Base-by-base conservation (phyloP, 2,329 filamentous ascomycete genomes). In the Aspergillus luchuensis region DNA sequence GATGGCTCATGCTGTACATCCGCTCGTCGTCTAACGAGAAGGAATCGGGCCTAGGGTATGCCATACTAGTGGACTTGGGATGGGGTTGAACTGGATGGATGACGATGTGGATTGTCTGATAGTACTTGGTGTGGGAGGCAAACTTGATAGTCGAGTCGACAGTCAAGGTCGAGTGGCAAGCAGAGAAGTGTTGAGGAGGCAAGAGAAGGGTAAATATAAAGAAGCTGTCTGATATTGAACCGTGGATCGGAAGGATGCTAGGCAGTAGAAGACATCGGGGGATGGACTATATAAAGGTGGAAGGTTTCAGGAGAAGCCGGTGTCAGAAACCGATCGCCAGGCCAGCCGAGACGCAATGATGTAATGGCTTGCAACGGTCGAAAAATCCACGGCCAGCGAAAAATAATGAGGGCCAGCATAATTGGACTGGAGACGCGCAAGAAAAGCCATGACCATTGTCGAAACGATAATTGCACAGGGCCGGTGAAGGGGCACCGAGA, bases 401-500 rank as follows among this genome's bases (percentile, higher is more conserved):
- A 15, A 33, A 50, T 15, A 19, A 36, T 36, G 33, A 36, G 33
- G 33, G 33, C 11, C 41, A 19, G 41, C 21, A 21, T 21, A 21
- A 17, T 45, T 17, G 41, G 41, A 45, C 41, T 21, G 21, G 41
- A 36, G 33, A 36, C 33, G 33, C 33, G 33, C 33, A 36, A 19
- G 19, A 39, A 50, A 23, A 57, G 33, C 45, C 45, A 43, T 41
- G 36, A 56, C 53, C 41, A 56, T 56, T 55, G 41, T 56, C 53
- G 30, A 45, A 56, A 43, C 53, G 53, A 47, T 56, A 45, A 56
- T 56, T 56, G 53, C 53, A 56, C 53, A 56, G 53, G 51, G 53
- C 60, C 62, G 62, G 65, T 67, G 63, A 62, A 61, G 60, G 33
- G 45, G 48, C 58, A 43, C 66, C 59, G 64, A 66, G 64, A 66